These are phyloP conservation scores for Leccinellum luteum DNA, from an alignment of 768 basidiomycete genomes.

Conservation along the genomic window DNA sequence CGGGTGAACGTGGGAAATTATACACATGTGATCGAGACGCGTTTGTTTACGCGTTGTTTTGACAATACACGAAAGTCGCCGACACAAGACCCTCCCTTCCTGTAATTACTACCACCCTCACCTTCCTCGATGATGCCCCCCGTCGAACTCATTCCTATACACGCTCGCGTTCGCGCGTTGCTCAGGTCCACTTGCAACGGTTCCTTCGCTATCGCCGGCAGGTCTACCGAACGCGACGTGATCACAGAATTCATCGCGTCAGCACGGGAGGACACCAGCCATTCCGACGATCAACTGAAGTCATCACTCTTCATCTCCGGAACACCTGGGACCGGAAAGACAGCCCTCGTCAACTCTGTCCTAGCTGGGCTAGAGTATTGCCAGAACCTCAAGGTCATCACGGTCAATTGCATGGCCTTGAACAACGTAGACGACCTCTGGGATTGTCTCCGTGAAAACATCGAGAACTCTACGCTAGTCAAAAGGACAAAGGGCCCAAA, in stretches of 20 bases:
- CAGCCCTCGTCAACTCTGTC: conserved; percentile 73
- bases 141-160: conserved; percentile 39
- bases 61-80: background rate
- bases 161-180: conserved; percentile 64
- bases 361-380: conserved; percentile 42
- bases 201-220: conserved; percentile 57
- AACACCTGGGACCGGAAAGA: conserved; percentile 91
- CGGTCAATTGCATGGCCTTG: conserved; percentile 81
- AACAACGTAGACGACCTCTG: conserved; percentile 66
- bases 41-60: conserved; percentile 33
- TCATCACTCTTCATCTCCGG: conserved; percentile 86
- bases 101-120: conserved; percentile 44
- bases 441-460: conserved; percentile 61
- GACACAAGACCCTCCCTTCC: conserved; percentile 21
- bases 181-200: conserved; percentile 71
- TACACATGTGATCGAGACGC: conserved; percentile 19
- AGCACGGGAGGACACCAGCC: conserved; percentile 41
- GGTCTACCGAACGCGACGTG: conserved; percentile 56
- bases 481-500: conserved; percentile 39
- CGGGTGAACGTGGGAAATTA: conserved; percentile 13
- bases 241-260: conserved; percentile 60
- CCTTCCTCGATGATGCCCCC: conserved; percentile 65
- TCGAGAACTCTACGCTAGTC: conserved; percentile 37
- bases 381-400: conserved; percentile 45
- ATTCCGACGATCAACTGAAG: conserved; percentile 15